phyloP scores from a whole-genome alignment of 805 yeast genomes.

The Jamesozyma hellenica region DNA sequence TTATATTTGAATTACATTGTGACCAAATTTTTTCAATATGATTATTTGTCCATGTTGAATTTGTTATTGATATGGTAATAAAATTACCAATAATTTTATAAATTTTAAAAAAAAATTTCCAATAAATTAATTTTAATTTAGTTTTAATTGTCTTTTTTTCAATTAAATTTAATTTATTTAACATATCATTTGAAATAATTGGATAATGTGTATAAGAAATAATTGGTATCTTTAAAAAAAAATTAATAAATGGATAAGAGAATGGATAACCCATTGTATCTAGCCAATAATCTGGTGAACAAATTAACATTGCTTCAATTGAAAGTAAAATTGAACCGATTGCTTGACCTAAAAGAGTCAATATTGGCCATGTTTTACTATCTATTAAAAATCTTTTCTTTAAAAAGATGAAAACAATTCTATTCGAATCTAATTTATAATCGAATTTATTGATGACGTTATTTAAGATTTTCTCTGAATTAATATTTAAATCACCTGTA shows the following conservation, averaged over 20 bases:
- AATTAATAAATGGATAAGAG: slow-evolving; percentile 54
- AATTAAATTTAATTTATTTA: slow-evolving; percentile 40
- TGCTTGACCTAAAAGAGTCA: slow-evolving; percentile 83
- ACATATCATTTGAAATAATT: slow-evolving; percentile 80
- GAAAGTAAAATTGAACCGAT: slow-evolving; percentile 64
- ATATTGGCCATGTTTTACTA: slow-evolving; percentile 60
- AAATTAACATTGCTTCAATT: slow-evolving; percentile 54
- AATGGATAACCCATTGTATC: slow-evolving; percentile 96
- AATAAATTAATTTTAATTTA: slow-evolving; percentile 48
- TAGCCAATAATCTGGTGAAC: slow-evolving; percentile 81
- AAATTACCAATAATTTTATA: slow-evolving; percentile 61
- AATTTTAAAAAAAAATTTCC: slow-evolving; percentile 54
- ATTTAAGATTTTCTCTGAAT: slow-evolving; percentile 39
- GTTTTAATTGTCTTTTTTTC: slow-evolving; percentile 15
- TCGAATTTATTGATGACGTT: slow-evolving; percentile 50
- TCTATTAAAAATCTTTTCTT: slow-evolving; percentile 52
- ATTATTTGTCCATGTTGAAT: slow-evolving; percentile 85
- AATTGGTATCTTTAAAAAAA: slow-evolving; percentile 57
- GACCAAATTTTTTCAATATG: slow-evolving; percentile 65
- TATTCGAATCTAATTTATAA: slow-evolving; percentile 38
- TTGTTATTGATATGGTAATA: slow-evolving; percentile 58
- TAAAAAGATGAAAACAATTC: slow-evolving; percentile 57
- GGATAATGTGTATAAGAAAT: slow-evolving; percentile 93
- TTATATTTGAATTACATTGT: slow-evolving; percentile 34
- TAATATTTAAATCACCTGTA: slow-evolving; percentile 50